A percentile compares a stretch with the other conserved stretches of the same genome.
These are phyloP conservation scores for Xylaria sp. DNA, from an alignment of 495 filamentous ascomycete genomes.

Conservation along the genomic window DNA sequence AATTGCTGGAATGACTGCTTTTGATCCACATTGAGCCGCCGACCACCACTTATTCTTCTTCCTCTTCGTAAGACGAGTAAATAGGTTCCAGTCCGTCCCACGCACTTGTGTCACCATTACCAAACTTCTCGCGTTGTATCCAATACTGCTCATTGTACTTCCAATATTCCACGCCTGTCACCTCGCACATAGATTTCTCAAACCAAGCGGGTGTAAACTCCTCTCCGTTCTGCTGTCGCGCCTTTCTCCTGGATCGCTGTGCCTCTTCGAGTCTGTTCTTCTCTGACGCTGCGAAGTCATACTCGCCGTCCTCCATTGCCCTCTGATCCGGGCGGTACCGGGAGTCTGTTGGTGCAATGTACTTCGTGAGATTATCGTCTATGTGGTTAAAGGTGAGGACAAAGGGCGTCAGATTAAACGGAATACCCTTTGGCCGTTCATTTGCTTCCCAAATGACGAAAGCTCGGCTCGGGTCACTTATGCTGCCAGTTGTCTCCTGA, in stretches of 20 bases:
- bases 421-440: constrained; percentile 78
- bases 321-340: constrained; percentile 90
- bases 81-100: constrained; percentile 61
- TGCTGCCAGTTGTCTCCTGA: constrained; percentile 49
- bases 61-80: constrained; percentile 41
- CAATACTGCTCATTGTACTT: constrained; percentile 88
- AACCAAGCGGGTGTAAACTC: constrained; percentile 91
- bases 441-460: constrained; percentile 94
- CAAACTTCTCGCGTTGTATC: constrained; percentile 67
- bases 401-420: constrained; percentile 97
- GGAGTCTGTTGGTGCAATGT: constrained; percentile 90
- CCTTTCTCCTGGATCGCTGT: constrained; percentile 78
- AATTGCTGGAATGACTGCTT: not conserved
- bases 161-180: constrained; percentile 93
- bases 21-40: not conserved
- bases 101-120: constrained; percentile 48
- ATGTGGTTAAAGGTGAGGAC: constrained; percentile 91
- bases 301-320: constrained; percentile 98
- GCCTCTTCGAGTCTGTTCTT: constrained; percentile 96
- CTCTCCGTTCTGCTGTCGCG: constrained; percentile 76
- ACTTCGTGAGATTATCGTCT: constrained; percentile 72
- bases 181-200: constrained; percentile 67
- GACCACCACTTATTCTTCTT: constrained; percentile 21
- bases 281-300: constrained; percentile 89
- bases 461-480: constrained; percentile 68